A percentile compares a stretch with the other conserved stretches of the same genome.
Evolutionary conservation across 2,329 filamentous ascomycete genomes (phyloP).

Genomic region (Chlorencoelia australis): DNA sequence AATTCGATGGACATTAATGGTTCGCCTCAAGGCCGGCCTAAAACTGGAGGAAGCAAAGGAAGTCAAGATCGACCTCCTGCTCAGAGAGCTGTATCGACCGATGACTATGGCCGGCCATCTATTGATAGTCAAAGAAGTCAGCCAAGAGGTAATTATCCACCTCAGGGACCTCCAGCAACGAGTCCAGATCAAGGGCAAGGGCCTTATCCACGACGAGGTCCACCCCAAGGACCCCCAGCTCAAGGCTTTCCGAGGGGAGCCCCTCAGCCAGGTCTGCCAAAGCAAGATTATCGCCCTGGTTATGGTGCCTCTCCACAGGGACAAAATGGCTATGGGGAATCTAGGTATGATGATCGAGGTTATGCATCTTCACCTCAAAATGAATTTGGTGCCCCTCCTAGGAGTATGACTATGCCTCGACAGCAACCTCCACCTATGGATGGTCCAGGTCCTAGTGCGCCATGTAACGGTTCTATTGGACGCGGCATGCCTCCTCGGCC

Average conservation of each 20-base stretch:
- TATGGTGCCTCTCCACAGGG: conserved; percentile 9
- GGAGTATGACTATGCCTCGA: conserved; percentile 52
- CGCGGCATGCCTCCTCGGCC: conserved; percentile 41
- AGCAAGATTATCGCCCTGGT: no score
- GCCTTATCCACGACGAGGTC: conserved; percentile 9
- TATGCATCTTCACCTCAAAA: conserved; percentile 26
- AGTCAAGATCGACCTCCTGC: conserved; percentile 12
- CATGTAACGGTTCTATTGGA: conserved; percentile 36
- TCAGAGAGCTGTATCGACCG: conserved; percentile 10
- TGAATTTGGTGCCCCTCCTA: conserved; percentile 40
- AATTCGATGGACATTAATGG: conserved; percentile 21
- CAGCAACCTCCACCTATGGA: conserved; percentile 22
- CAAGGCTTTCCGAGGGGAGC: conserved; percentile 3
- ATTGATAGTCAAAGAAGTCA: conserved; percentile 18
- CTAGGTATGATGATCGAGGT: conserved; percentile 19
- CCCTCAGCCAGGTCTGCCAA: conserved; percentile 8
- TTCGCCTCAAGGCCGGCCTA: conserved; percentile 11
- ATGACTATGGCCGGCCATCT: conserved; percentile 21
- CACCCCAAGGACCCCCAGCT: conserved; percentile 10
- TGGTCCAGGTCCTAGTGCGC: conserved; percentile 28
- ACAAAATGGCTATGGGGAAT: conserved; percentile 21
- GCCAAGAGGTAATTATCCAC: conserved; percentile 17
- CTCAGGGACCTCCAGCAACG: conserved; percentile 14
- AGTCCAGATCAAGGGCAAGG: conserved; percentile 19
- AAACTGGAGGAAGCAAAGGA: conserved; percentile 17